Conservation (phyloP, 805 yeast species). For the Komagataella mondaviorum region DNA sequence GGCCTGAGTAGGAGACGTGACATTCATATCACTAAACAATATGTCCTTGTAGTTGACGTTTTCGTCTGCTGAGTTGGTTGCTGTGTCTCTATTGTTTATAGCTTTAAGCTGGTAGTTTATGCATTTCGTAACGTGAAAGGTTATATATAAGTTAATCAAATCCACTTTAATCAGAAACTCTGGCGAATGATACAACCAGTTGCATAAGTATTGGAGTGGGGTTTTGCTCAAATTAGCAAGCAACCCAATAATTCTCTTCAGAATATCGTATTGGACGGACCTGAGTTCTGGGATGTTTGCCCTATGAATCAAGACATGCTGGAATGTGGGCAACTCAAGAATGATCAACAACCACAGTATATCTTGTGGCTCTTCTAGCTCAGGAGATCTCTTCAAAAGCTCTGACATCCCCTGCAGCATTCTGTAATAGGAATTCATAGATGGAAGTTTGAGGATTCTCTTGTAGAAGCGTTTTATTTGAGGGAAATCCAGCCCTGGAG, state of each 20-base stretch:
- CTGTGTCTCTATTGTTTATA: neutral
- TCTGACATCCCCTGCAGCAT: constrained; percentile 38
- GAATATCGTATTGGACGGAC: constrained; percentile 48
- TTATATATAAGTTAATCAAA: constrained; percentile 59
- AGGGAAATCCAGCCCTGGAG: constrained; percentile 35
- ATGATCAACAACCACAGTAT: constrained; percentile 51
- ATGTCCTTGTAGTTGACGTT: constrained; percentile 17
- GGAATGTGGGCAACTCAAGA: constrained; percentile 54
- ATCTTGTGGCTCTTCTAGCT: constrained; percentile 24
- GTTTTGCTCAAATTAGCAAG: constrained; percentile 34
- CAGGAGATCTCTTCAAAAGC: constrained; percentile 37
- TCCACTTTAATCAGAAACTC: constrained; percentile 43
- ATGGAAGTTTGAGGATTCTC: constrained; percentile 35
- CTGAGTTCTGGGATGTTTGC: constrained; percentile 33
- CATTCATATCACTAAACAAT: constrained; percentile 3
- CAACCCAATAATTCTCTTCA: constrained; percentile 58
- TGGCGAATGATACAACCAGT: constrained; percentile 38
- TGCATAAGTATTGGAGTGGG: constrained; percentile 28
- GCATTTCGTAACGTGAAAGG: constrained; percentile 56
- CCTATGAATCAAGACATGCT: constrained; percentile 26
- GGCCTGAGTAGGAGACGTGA: neutral
- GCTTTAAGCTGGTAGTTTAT: constrained; percentile 18
- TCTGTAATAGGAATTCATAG: constrained; percentile 44
- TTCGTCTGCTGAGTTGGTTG: constrained; percentile 9
- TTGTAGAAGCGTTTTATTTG: constrained; percentile 34